These are phyloP conservation scores for Leonotis leonurus DNA, from an alignment of 257 asterid genomes.

Conservation along the genomic window DNA sequence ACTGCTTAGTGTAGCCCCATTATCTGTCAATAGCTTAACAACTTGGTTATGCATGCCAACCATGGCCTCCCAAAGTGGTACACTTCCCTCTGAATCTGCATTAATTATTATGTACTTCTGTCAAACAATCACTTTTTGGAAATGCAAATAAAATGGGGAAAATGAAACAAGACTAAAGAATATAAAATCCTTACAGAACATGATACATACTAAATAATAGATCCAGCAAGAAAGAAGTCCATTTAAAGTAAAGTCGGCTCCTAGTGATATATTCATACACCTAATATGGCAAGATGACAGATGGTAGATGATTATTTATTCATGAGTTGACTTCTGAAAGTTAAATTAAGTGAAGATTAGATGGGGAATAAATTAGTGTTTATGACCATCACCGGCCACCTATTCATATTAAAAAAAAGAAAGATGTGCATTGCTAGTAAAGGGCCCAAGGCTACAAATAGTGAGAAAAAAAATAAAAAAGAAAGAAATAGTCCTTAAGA, in stretches of 20 bases:
- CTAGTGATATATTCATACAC: slow-evolving; percentile 7
- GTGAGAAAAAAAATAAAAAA: not conserved
- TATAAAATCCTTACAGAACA: not conserved
- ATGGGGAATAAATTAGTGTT: not conserved
- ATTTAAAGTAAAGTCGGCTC: slow-evolving; percentile 13
- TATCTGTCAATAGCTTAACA: slow-evolving; percentile 29
- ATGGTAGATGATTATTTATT: slow-evolving; percentile 4
- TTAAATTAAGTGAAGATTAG: slow-evolving; percentile 16
- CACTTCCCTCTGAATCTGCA: slow-evolving; percentile 50
- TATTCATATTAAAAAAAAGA: no score
- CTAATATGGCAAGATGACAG: slow-evolving; percentile 14
- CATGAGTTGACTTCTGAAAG: slow-evolving; percentile 23
- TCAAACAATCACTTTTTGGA: no score
- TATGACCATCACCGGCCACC: not conserved
- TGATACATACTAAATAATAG: not conserved
- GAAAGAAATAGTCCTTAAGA: not conserved
- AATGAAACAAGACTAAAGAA: not conserved
- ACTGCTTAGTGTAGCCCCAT: slow-evolving; percentile 32
- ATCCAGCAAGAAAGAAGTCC: slow-evolving; percentile 6
- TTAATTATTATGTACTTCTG: not conserved
- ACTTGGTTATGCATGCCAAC: slow-evolving; percentile 31
- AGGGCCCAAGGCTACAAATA: not conserved
- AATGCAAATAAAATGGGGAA: no score
- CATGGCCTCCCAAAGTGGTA: slow-evolving; percentile 66
- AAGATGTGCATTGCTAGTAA: not conserved